phyloP scores from a whole-genome alignment of 257 asterid species.

The Lycium barbarum region DNA sequence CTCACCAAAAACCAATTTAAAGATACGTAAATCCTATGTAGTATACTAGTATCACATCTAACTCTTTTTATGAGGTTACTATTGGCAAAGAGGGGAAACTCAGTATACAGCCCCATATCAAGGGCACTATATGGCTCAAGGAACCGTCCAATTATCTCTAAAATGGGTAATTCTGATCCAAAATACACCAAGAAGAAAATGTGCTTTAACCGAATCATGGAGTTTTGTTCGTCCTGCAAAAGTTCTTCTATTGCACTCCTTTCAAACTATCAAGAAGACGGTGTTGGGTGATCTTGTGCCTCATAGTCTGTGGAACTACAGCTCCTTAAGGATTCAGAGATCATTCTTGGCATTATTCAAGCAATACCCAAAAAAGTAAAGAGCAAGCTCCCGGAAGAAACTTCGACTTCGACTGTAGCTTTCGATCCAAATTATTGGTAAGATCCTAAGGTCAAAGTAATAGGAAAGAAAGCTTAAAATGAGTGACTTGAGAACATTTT shows the following conservation, averaged over 20 bases:
- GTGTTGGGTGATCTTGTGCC: background rate
- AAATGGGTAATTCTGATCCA: background rate
- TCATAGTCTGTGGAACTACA: background rate
- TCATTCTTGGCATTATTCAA: background rate
- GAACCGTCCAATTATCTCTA: background rate
- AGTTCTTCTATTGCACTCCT: conserved; percentile 16
- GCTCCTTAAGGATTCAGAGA: background rate
- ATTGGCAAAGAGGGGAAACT: conserved; percentile 12
- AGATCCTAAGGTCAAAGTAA: background rate
- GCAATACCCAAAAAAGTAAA: background rate
- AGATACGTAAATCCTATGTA: conserved; percentile 14
- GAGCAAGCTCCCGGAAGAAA: background rate
- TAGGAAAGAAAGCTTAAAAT: background rate
- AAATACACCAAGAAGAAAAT: conserved; percentile 5
- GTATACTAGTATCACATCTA: background rate
- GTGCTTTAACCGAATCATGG: conserved; percentile 12
- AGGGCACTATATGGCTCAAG: conserved; percentile 15
- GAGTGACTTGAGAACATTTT: background rate
- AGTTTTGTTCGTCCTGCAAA: background rate
- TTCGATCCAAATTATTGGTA: background rate
- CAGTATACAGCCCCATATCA: background rate
- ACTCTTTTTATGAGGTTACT: conserved; percentile 13
- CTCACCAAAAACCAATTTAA: conserved; percentile 3
- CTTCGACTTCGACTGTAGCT: background rate
- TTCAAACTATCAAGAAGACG: conserved; percentile 20